These are phyloP conservation scores for Daldinia decipiens DNA, from an alignment of 495 filamentous ascomycete species.

Conservation along the genomic window DNA sequence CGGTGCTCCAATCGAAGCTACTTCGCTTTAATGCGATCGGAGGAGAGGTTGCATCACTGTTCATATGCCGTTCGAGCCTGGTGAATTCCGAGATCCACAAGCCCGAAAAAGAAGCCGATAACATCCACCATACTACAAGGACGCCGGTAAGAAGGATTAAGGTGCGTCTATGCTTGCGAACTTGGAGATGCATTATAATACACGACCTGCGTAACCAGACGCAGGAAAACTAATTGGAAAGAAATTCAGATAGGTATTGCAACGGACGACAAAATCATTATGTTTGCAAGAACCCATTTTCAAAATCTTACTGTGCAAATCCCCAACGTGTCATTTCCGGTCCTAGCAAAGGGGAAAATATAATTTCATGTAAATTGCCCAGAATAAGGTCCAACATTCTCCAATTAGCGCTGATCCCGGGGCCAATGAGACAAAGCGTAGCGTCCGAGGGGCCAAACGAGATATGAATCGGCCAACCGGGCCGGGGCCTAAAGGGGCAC, in stretches of 20 bases:
- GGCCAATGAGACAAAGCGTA: neutral
- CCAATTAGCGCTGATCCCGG: constrained; percentile 4
- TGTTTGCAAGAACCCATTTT: neutral
- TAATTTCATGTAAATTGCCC: neutral
- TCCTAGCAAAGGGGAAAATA: constrained; percentile 1
- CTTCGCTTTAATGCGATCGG: constrained; percentile 10
- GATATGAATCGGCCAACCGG: constrained; percentile 5
- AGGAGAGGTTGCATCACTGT: constrained; percentile 17
- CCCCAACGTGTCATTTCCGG: constrained; percentile 6
- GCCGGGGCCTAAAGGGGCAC: constrained; percentile 6
- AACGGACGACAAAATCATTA: neutral
- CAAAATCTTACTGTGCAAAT: neutral
- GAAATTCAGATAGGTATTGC: neutral
- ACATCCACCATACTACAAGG: constrained; percentile 39
- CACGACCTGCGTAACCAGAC: neutral
- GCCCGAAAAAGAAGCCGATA: constrained; percentile 26
- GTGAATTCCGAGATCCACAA: constrained; percentile 36
- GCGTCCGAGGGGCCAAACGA: constrained; percentile 5
- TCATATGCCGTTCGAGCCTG: constrained; percentile 49
- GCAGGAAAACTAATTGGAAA: neutral
- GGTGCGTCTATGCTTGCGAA: constrained; percentile 13
- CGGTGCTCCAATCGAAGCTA: constrained; percentile 67
- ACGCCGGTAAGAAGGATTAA: constrained; percentile 23
- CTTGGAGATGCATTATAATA: constrained; percentile 15
- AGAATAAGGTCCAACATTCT: constrained; percentile 5